Base-by-base conservation (phyloP, 371 early-diverging fungal species). In the Mucor irregularis region DNA sequence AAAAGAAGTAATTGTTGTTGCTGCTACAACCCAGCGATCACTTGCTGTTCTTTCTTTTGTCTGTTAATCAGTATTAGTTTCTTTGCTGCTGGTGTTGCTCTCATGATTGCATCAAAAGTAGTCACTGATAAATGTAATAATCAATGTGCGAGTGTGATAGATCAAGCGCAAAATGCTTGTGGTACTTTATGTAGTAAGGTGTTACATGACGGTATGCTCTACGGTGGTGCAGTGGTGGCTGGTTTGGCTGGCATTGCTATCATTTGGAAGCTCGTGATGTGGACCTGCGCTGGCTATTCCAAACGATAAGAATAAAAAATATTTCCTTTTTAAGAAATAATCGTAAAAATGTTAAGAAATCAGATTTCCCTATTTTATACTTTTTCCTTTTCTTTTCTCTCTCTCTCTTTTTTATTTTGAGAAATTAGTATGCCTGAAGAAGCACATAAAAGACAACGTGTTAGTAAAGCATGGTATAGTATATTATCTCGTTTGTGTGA, bases 391-490 rank as follows among this genome's bases (percentile, higher is more conserved):
- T 45, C 17, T 8, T 37, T 44, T 54, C 13, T 19, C n/a, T 28
- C 37, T 37, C 37, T 29, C 10, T 28, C n/a, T 35, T 34, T 49
- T 21, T 5, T 37, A 16, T 34, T 35, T 48, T 48, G 5, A 34
- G 29, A 31, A 17, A 8, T 30, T 1, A 52, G 6, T 11, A 63
- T 64, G 64, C 39, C 64, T 19, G 58, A 64, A 26, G 59, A 64
- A 24, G 4, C 43, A 1, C 42, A 38, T 21, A 64, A 64, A 44
- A 49, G 79, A 13, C 79, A 78, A 34, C 52, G 79, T 47, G 79
- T 78, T 13, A 75, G 76, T 45, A 68, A 76, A 53, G 79, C 79
- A 52, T 78, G 79, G 79, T 78, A 71, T n/a, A 50, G 58, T 43
- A 33, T 5, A 30, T 17, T 31, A 26, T 26, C 21, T 3, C n/a